Evolutionary conservation across 139 green algal species (phyloP).

Genomic region (Medakamo hakoo): DNA sequence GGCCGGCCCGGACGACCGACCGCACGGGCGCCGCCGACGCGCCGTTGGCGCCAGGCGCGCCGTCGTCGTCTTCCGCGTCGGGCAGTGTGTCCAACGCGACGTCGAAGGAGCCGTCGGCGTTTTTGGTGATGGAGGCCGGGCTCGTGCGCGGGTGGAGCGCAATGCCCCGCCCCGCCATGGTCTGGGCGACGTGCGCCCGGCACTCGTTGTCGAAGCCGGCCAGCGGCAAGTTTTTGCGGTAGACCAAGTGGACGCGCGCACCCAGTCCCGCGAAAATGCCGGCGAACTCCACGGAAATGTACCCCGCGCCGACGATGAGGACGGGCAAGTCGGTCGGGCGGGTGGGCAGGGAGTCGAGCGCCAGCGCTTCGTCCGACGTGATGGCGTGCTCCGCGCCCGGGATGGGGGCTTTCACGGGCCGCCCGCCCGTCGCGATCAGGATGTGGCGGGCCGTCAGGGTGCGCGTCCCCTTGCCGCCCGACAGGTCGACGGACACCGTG

Average conservation of each 20-base stretch:
- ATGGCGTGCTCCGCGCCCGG: conserved; percentile 74
- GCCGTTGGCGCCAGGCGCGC: too few species aligned
- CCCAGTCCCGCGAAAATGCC: conserved; percentile 87
- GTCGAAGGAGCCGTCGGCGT: conserved; percentile 10
- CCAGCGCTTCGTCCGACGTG: conserved; percentile 82
- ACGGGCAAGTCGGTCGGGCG: conserved; percentile 36
- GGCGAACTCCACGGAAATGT: conserved; percentile 95
- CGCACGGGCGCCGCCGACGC: too few species aligned
- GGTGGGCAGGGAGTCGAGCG: conserved; percentile 45
- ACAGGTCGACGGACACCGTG: conserved; percentile 55
- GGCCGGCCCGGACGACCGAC: conserved; percentile 14
- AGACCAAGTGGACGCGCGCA: conserved; percentile 58
- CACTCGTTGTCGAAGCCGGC: conserved; percentile 53
- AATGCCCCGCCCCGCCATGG: conserved; percentile 19
- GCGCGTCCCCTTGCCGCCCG: conserved; percentile 12
- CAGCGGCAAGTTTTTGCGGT: conserved; percentile 3
- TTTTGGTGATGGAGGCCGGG: conserved; percentile 13
- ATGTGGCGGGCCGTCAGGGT: conserved; percentile 61
- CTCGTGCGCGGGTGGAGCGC: background rate
- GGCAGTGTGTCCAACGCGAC: too few species aligned
- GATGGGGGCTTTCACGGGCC: conserved; percentile 52
- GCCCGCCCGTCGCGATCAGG: conserved; percentile 76
- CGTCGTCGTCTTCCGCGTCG: conserved; percentile 10
- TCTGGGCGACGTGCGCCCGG: conserved; percentile 32
- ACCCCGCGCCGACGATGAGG: conserved; percentile 76